Conservation (phyloP, 1,284 basidiomycete genomes). For the Trichosporon sp. region DNA sequence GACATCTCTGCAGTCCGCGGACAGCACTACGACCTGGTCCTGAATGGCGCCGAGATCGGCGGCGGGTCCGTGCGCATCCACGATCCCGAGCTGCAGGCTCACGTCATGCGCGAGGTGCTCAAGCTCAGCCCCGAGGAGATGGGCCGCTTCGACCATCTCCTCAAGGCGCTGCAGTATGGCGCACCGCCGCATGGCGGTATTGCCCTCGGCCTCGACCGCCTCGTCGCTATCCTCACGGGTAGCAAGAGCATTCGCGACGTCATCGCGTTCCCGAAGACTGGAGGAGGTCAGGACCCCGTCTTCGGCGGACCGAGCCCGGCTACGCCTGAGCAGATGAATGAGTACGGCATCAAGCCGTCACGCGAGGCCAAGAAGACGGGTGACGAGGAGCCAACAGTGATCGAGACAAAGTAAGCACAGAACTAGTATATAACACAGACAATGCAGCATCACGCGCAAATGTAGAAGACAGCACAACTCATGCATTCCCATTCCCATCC, state of each 20-base stretch:
- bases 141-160: constrained; percentile 70
- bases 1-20: constrained; percentile 65
- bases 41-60: constrained; percentile 89
- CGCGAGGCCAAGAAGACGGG: background rate
- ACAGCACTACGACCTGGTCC: constrained; percentile 95
- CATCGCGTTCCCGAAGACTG: constrained; percentile 91
- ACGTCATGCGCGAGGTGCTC: constrained; percentile 70
- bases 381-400: background rate
- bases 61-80: constrained; percentile 91
- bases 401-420: background rate
- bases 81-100: constrained; percentile 75
- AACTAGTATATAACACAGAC: background rate
- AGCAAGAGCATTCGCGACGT: constrained; percentile 84
- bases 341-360: constrained; percentile 38
- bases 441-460: background rate
- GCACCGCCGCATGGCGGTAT: constrained; percentile 96
- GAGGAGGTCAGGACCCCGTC: constrained; percentile 73
- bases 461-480: background rate
- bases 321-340: constrained; percentile 53
- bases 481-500: background rate
- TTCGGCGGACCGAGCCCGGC: constrained; percentile 77
- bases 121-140: constrained; percentile 70
- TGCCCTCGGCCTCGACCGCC: constrained; percentile 84
- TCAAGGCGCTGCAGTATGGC: constrained; percentile 77
- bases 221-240: constrained; percentile 82